Evolutionary conservation across 2,329 filamentous ascomycete species (phyloP).

Genomic region (Clonostachys byssicola): DNA sequence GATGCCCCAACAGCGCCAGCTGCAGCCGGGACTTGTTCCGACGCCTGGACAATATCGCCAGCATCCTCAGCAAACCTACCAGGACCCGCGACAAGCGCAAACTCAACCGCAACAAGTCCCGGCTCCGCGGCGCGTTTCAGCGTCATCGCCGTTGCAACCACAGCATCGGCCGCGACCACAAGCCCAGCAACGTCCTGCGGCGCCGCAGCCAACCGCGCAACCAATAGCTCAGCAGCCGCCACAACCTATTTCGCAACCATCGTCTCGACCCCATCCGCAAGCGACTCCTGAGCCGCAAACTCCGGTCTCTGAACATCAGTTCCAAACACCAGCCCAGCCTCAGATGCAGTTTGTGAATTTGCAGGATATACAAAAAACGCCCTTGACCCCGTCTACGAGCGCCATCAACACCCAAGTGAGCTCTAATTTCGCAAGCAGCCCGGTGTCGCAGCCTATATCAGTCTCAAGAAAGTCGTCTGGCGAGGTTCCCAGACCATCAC

Average conservation of each 20-base stretch:
- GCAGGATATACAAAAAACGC: constrained; percentile 28
- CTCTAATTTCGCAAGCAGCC: background rate
- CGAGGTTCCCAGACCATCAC: background rate
- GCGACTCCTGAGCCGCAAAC: constrained; percentile 2
- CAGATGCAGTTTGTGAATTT: constrained; percentile 28
- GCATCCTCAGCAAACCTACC: constrained; percentile 6
- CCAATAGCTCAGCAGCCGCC: background rate
- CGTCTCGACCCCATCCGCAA: constrained; percentile 3
- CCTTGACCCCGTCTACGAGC: constrained; percentile 16
- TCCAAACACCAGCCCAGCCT: constrained; percentile 1
- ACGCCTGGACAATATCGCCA: constrained; percentile 4
- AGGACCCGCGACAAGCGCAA: constrained; percentile 3
- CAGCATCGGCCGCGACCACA: background rate
- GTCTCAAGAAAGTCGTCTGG: background rate
- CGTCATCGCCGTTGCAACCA: constrained; percentile 1
- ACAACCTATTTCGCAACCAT: background rate
- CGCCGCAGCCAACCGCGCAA: background rate
- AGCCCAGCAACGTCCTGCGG: background rate
- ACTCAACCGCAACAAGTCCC: too few species aligned
- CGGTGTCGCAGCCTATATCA: constrained; percentile 8
- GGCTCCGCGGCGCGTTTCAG: background rate
- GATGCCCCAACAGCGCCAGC: constrained; percentile 5
- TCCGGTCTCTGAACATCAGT: background rate
- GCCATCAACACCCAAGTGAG: background rate
- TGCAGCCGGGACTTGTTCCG: constrained; percentile 5